phyloP scores from a whole-genome alignment of 2,329 filamentous ascomycete species.

The Neodidymelliopsis sp. region DNA sequence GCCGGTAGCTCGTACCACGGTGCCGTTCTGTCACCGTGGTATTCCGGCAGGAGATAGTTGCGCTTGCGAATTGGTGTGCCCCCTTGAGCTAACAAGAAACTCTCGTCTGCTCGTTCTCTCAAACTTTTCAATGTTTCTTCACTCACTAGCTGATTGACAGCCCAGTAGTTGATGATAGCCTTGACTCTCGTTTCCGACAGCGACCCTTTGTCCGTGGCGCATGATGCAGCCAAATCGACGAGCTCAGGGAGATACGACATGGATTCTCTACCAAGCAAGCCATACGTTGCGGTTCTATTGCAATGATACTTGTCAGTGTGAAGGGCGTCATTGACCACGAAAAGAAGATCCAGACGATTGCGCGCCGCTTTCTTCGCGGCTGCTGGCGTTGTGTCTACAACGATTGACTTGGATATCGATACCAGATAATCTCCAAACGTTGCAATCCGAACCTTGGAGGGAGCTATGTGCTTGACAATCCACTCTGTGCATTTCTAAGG shows the following conservation, averaged over 20 bases:
- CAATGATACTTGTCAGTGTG: constrained; percentile 54
- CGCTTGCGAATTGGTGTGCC: constrained; percentile 57
- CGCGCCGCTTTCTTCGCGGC: constrained; percentile 64
- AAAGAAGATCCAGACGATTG: constrained; percentile 77
- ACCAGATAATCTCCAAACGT: constrained; percentile 79
- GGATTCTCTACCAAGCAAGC: constrained; percentile 44
- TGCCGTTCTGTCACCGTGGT: constrained; percentile 75
- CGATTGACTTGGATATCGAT: constrained; percentile 70
- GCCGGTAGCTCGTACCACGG: constrained; percentile 86
- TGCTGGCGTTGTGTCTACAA: constrained; percentile 23
- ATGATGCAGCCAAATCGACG: constrained; percentile 63
- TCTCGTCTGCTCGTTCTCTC: constrained; percentile 63
- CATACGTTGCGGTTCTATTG: constrained; percentile 15
- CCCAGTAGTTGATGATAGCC: constrained; percentile 74
- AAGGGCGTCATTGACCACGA: constrained; percentile 79
- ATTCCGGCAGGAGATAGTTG: constrained; percentile 74
- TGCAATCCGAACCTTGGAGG: constrained; percentile 69
- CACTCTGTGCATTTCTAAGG: constrained; percentile 84
- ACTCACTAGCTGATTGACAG: constrained; percentile 69
- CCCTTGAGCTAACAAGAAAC: constrained; percentile 42
- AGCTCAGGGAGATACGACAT: constrained; percentile 69
- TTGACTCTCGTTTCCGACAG: constrained; percentile 68
- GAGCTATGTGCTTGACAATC: constrained; percentile 76
- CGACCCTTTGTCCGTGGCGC: constrained; percentile 64
- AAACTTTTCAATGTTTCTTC: constrained; percentile 64